Evolutionary conservation across 2,329 filamentous ascomycete species (phyloP), one percentile per base, ranked within the genome.

Genomic region (Calonectria fujianensis): DNA sequence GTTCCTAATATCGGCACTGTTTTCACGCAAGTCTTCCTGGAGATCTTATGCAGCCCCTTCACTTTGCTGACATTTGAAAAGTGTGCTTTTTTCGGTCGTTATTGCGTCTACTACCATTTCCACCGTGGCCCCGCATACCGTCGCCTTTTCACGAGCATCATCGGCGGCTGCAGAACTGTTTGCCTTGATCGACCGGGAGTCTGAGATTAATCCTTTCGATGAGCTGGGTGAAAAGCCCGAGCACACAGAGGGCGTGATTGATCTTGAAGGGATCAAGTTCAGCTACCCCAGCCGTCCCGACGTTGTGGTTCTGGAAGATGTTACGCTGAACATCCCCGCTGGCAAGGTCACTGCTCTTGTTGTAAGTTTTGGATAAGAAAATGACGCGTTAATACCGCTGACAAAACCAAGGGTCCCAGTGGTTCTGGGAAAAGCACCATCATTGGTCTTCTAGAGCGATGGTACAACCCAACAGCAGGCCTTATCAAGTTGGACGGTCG

Each of bases 261-360:
- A 84, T 4, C 73, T 89, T 10, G 77, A 85, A 9, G 81, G 84
- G 20, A 76, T 89, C 31, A 81, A 77, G 1, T 87, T 88, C 69
- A 80, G 83, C 1, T 89, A 89, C 74, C 87, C 87, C 0, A 84
- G 82, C 3, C 79, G 87, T 0, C 86, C 86, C 0, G 83, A 84
- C 20, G 82, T 84, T 6, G 81, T 80, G 5, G 85, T 88, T 3
- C 76, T 88, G 16, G 80, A 86, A 18, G 79, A 85, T 32, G 84
- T 88, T 37, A 83, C 81, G 7, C 80, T 89, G 2, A 78, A 82
- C 6, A 81, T 89, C 4, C 86, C 86, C 0, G 84, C 87, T 6
- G 85, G 85, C 45, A 87, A 88, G 70, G 86, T 85, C 6, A 85
- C 84, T 1, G 84, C 84, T 6, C 77, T 86, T 13, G 84, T 86